Evolutionary conservation across 139 green algal genomes (phyloP), one percentile per base, ranked within the genome.

Genomic region (Bryopsis sp.): DNA sequence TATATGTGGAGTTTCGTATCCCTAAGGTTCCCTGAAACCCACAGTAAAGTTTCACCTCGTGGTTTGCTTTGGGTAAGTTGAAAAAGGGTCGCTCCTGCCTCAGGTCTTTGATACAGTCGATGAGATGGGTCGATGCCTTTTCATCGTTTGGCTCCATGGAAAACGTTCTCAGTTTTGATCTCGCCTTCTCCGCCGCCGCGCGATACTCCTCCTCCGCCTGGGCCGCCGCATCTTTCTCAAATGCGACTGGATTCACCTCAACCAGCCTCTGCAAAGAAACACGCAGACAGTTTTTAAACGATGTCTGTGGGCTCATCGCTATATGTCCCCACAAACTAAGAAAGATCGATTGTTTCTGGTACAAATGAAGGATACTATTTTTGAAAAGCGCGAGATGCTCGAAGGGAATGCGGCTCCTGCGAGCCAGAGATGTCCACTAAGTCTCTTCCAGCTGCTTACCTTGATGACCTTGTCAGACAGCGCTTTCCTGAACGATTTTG

Each of bases 201-300:
- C 58, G 26, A 26, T 65, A 65, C 7, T 6, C 58, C 31, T 3
- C 4, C 28, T 65, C 58, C 5, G 4, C 22, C 24, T 65, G 58
- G 19, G 6, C n/a, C 7, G 58, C 58, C 26, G 24, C 6, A 22
- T 65, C 58, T 65, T 65, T 33, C 4, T 31, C 39, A 43, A 65
- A 65, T 26, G 58, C 58, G 15, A 39, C 29, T 22, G 58, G 58
- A 65, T 65, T 65, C 29, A 26, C 43, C 31, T 46, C 58, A 7
- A 65, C 31, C 6, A 65, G 58, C 8, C 24, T 39, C 58, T 65
- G 29, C 26, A 65, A 5, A 61, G 22, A 29, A 5, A 33, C 5
- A 28, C 5, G 33, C 8, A 61, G 22, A 61, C n/a, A n/a, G n/a
- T n/a, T n/a, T n/a, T n/a, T n/a, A n/a, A n/a, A n/a, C n/a, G n/a